Base-by-base conservation (phyloP, 2,329 filamentous ascomycete species). In the Cladosporium sp. region DNA sequence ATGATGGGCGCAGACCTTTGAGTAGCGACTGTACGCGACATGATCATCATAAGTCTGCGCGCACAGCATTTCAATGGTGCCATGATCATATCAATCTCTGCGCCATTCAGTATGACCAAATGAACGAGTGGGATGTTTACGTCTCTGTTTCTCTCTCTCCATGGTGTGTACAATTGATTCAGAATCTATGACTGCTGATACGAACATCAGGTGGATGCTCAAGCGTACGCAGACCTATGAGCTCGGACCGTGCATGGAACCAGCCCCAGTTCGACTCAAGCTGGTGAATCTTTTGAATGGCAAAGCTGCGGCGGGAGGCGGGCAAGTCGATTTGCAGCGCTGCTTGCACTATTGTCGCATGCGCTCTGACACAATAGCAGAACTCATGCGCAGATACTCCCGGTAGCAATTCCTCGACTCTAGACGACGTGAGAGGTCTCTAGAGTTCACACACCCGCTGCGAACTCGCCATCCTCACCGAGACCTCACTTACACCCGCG, bases 371-470 rank as follows among this genome's bases (percentile, higher is more conserved):
- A 8, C 55, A 19, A n/a, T 43, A 43, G 56, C 61, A 58, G 62
- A 61, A 61, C 61, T 57, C 61, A 72, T 72, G 70, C 68, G 64
- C 61, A 66, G 63, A 63, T 64, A 58, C 59, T 61, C 64, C 42
- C 65, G 64, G 66, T 68, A 70, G 63, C 66, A 68, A 59, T 51
- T 60, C 59, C 42, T 19, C 61, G 66, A 68, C 68, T 69, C 68
- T 68, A 63, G 65, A 63, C 61, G 65, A 68, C 66, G 70, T 72
- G 70, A 72, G 71, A 72, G 70, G 67, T 72, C 66, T 65, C 65
- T 66, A 68, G 68, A 70, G 69, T 66, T 63, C 61, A 60, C 56
- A 22, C 17, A 38, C 19, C 15, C n/a, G 17, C 55, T 50, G 55
- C 55, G 36, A 51, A 55, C 51, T 54, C 51, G 51, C 37, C 51